Evolutionary conservation across 176 grass and related monocot species (phyloP), one percentile per base, ranked within the genome.

Genomic region (Ensete glaucum): DNA sequence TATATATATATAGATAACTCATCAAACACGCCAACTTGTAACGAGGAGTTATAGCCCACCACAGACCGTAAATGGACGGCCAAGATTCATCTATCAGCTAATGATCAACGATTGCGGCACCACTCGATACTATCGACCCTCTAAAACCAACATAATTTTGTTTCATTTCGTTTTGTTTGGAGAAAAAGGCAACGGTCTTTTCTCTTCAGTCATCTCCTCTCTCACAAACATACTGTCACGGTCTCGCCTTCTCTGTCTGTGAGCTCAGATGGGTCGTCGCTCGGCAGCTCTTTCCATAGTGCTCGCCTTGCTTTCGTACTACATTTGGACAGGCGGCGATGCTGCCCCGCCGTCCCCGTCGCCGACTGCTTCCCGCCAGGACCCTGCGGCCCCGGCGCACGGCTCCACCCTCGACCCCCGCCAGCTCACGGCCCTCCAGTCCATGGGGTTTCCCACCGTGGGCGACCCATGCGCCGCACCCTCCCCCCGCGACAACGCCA

Each of bases 381-480:
- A 14, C 43, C 19, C 48, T n/a, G 43, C 48, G 6, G 14, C 67
- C 72, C 1, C 53, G 14, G 72, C 53, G 23, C 53, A 6, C 62
- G 69, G 72, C 19, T 72, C 86, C 27, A 65, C 82, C 22, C 84
- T 91, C 50, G 95, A 98, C 84, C 95, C 95, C 1, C 82, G 83
- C 60, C 88, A 97, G 77, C 85, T 88, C 12, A 64, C 85, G 9
- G 90, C 93, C 2, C 83, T 97, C 16, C 87, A 91, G 48, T 82
- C 93, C 23, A 81, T 97, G 64, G 93, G 93, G 26, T 85, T 94
- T 49, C n/a, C 53, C 65, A 10, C 9, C 63, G 10, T 55, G 21
- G 55, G 23, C 13, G 85, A 93, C 82, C 82, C 94, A 72, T 93
- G 95, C 75, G 70, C 62, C 75, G 71, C 67, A 17, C 68, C 12